Evolutionary conservation across 2,329 filamentous ascomycete genomes (phyloP).

Genomic region (Cladorrhinum sp.): DNA sequence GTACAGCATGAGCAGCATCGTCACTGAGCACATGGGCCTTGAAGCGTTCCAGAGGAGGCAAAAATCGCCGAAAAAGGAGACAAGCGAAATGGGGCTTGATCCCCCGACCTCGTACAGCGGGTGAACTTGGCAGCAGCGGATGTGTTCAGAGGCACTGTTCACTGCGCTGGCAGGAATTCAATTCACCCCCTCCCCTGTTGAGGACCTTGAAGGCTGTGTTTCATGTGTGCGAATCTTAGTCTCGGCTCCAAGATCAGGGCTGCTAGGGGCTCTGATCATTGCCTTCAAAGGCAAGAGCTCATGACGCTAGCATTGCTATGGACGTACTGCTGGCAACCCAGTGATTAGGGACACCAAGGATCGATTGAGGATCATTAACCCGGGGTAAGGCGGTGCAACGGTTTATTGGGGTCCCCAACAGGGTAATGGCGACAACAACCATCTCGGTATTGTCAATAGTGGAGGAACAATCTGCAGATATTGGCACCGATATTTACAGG

Average conservation of each 20-base stretch:
- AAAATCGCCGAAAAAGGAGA: not conserved
- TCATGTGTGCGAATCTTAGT: slow-evolving; percentile 24
- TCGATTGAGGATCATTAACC: slow-evolving; percentile 10
- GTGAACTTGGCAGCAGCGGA: not conserved
- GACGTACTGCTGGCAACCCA: slow-evolving; percentile 10
- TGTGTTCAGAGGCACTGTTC: not conserved
- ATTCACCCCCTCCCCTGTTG: not conserved
- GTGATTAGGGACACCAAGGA: slow-evolving; percentile 11
- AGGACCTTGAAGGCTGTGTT: slow-evolving; percentile 18
- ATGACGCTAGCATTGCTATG: slow-evolving; percentile 14
- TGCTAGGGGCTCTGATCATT: slow-evolving; percentile 20
- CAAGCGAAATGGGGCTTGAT: no score
- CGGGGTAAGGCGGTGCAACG: not conserved
- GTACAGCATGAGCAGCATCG: not conserved
- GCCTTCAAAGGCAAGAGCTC: slow-evolving; percentile 15
- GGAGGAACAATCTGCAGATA: no score
- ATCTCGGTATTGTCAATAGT: not conserved
- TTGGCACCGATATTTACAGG: no score
- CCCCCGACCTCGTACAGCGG: no score
- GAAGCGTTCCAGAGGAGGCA: not conserved
- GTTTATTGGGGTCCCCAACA: not conserved
- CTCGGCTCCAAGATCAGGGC: slow-evolving; percentile 12
- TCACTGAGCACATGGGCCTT: not conserved
- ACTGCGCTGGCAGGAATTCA: not conserved
- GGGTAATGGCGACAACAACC: not conserved